Evolutionary conservation across 345 rosid genomes (phyloP).

Genomic region (Chamaenerion angustifolium): DNA sequence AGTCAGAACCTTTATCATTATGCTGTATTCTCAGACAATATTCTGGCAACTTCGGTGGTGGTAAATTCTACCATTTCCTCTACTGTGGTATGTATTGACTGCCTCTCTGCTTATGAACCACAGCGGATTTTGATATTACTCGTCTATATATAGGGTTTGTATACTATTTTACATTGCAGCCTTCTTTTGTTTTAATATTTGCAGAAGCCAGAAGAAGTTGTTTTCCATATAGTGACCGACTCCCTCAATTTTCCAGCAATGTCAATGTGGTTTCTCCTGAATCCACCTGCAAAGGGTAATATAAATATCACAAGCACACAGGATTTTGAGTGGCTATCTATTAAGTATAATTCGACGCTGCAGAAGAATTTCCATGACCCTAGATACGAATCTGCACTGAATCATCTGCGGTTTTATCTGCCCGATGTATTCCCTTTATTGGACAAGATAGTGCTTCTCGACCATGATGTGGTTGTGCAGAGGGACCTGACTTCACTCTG

Average conservation of each 20-base stretch:
- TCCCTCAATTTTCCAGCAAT: constrained; percentile 74
- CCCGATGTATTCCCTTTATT: constrained; percentile 65
- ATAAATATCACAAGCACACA: constrained; percentile 56
- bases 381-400: constrained; percentile 55
- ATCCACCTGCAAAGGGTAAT: constrained; percentile 47
- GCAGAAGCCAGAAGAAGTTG: constrained; percentile 62
- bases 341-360: constrained; percentile 33
- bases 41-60: constrained; percentile 80
- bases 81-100: constrained; percentile 36
- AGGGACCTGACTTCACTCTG: constrained; percentile 57
- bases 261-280: constrained; percentile 79
- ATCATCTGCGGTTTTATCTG: constrained; percentile 80
- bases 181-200: constrained; percentile 12
- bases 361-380: constrained; percentile 47
- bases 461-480: constrained; percentile 92
- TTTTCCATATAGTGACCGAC: constrained; percentile 78
- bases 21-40: constrained; percentile 75
- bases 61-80: constrained; percentile 60
- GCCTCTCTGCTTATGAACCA: not conserved
- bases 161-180: not conserved
- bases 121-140: too few relatives aligned
- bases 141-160: not conserved
- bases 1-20: constrained; percentile 55
- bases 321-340: constrained; percentile 45
- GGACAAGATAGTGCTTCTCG: constrained; percentile 63